phyloP scores from a whole-genome alignment of 805 yeast species.

The Phaffomyces thermotolerans region DNA sequence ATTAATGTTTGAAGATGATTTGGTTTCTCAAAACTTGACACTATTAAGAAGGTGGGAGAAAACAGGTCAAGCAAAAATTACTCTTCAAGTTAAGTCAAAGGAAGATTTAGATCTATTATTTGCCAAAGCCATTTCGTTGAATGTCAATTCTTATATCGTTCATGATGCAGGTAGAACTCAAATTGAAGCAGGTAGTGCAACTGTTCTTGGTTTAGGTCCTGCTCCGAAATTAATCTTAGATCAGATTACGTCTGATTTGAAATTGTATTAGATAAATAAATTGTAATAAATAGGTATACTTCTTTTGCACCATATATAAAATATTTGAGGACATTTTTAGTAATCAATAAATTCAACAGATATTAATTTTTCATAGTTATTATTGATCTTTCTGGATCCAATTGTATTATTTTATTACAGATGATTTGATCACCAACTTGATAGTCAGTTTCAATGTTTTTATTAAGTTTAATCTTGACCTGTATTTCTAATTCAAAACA shows the following conservation, averaged over 20 bases:
- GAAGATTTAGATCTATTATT: conserved; percentile 68
- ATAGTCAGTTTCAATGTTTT: neutral
- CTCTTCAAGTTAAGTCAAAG: conserved; percentile 63
- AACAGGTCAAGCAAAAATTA: conserved; percentile 89
- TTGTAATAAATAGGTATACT: no score
- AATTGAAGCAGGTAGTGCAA: conserved; percentile 91
- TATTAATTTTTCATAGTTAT: conserved; percentile 1
- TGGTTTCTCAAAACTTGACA: conserved; percentile 50
- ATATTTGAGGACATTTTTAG: no score
- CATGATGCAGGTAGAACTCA: conserved; percentile 98
- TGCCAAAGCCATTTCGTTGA: conserved; percentile 73
- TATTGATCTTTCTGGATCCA: conserved; percentile 4
- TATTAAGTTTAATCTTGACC: conserved; percentile 6
- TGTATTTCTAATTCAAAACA: conserved; percentile 9
- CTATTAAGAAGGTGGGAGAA: conserved; percentile 70
- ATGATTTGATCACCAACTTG: conserved; percentile 12
- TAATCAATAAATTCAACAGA: no score
- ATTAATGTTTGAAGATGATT: conserved; percentile 45
- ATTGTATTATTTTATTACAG: conserved; percentile 4
- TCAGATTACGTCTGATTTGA: conserved; percentile 71
- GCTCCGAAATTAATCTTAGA: conserved; percentile 82
- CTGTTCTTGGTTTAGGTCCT: conserved; percentile 96
- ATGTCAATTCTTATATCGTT: conserved; percentile 71
- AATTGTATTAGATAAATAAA: conserved; percentile 44
- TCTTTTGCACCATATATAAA: no score